These are phyloP conservation scores for Backusella macrospora DNA, from an alignment of 192 early-diverging fungal genomes.

Conservation along the genomic window DNA sequence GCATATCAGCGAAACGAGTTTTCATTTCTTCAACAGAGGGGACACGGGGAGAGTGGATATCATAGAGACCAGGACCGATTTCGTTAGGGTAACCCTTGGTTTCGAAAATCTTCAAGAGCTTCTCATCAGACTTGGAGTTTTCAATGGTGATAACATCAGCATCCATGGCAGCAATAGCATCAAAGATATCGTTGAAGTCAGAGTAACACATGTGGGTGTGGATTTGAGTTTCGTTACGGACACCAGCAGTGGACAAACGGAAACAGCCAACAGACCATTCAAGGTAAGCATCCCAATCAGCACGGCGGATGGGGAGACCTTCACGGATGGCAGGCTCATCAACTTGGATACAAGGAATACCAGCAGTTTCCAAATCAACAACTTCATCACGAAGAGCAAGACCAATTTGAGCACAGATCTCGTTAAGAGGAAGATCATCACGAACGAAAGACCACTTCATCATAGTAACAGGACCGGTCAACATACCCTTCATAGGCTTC, in stretches of 20 bases:
- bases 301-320: constrained; percentile 89
- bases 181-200: constrained; percentile 99
- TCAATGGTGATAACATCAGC: constrained; percentile 98
- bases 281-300: constrained; percentile 89
- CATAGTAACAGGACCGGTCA: constrained; percentile 97
- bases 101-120: constrained; percentile 89
- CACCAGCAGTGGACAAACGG: constrained; percentile 86
- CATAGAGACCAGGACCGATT: constrained; percentile 96
- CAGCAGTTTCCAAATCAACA: constrained; percentile 87
- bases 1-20: constrained; percentile 78
- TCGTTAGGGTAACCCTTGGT: constrained; percentile 82
- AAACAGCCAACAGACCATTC: constrained; percentile 95
- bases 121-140: constrained; percentile 96
- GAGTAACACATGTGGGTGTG: constrained; percentile 99
- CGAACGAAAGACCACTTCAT: constrained; percentile 99
- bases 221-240: constrained; percentile 88
- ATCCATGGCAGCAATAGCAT: constrained; percentile 89
- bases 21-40: constrained; percentile 89
- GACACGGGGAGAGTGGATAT: constrained; percentile 98
- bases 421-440: constrained; percentile 88
- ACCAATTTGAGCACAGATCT: constrained; percentile 87
- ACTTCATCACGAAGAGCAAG: constrained; percentile 98
- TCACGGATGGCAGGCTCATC: constrained; percentile 99
- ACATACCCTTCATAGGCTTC: constrained; percentile 98
- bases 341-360: constrained; percentile 94